These are phyloP conservation scores for Debaryomyces singareniensis DNA, from an alignment of 1,139 yeast species.

Conservation along the genomic window DNA sequence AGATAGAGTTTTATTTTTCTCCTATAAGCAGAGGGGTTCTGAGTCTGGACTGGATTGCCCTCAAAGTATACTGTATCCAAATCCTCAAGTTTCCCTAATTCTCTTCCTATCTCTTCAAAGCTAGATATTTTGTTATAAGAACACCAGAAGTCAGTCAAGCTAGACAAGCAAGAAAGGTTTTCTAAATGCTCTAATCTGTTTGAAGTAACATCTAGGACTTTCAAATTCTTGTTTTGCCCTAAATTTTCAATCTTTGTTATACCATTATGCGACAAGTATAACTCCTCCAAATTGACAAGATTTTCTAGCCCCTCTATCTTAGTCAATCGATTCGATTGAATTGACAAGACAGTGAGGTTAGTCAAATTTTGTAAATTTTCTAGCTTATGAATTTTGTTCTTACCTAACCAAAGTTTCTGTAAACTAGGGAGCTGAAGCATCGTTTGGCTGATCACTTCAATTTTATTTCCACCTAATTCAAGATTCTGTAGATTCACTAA, in stretches of 20 bases:
- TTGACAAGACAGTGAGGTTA: slow-evolving; percentile 71
- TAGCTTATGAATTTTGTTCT: slow-evolving; percentile 65
- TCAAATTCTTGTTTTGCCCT: slow-evolving; percentile 61
- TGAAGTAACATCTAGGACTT: slow-evolving; percentile 75
- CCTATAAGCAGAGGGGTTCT: slow-evolving; percentile 75
- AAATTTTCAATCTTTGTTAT: slow-evolving; percentile 71
- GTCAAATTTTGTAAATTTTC: slow-evolving; percentile 57
- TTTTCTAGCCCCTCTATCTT: slow-evolving; percentile 79
- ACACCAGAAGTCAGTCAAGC: slow-evolving; percentile 91
- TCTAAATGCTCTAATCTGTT: slow-evolving; percentile 60
- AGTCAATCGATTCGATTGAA: slow-evolving; percentile 79
- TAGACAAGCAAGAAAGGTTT: slow-evolving; percentile 55
- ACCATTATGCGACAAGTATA: slow-evolving; percentile 85
- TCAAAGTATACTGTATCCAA: slow-evolving; percentile 91
- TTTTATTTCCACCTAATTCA: slow-evolving; percentile 89
- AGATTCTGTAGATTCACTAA: slow-evolving; percentile 59
- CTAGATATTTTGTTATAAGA: slow-evolving; percentile 66
- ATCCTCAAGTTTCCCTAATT: slow-evolving; percentile 55
- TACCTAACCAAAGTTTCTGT: slow-evolving; percentile 88
- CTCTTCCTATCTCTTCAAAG: slow-evolving; percentile 62
- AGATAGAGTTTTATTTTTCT: slow-evolving; percentile 71
- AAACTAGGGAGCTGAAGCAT: slow-evolving; percentile 49
- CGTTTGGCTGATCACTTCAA: slow-evolving; percentile 55
- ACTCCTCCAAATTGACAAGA: slow-evolving; percentile 68
- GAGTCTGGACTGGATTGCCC: slow-evolving; percentile 81